Percentiles rank a stretch among this genome's conserved stretches.
Conservation (phyloP, 768 basidiomycete genomes). For the Dendrothele bispora region DNA sequence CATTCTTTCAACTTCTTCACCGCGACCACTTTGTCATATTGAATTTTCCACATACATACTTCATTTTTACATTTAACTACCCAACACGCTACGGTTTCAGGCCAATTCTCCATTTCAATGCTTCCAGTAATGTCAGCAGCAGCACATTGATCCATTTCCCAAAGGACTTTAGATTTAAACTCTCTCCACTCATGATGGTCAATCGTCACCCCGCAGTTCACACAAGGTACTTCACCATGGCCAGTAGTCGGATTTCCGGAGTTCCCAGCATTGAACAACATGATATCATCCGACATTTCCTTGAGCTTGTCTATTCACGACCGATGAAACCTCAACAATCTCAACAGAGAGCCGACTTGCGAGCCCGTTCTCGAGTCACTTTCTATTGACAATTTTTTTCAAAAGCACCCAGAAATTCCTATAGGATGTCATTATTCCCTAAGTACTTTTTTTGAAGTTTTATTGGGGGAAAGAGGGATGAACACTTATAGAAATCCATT, state of each 20-base stretch:
- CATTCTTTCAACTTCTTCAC: conserved; percentile 31
- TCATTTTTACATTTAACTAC: conserved; percentile 29
- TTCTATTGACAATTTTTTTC: conserved; percentile 27
- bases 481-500: no score
- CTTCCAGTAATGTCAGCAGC: conserved; percentile 36
- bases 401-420: no score
- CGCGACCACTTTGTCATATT: conserved; percentile 35
- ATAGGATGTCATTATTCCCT: no score
- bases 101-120: conserved; percentile 43
- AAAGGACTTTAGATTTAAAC: conserved; percentile 36
- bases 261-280: conserved; percentile 40
- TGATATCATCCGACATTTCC: conserved; percentile 31
- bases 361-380: conserved; percentile 40
- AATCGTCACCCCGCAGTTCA: conserved; percentile 30
- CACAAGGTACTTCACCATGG: conserved; percentile 27
- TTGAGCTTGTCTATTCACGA: conserved; percentile 38
- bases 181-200: conserved; percentile 40
- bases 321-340: conserved; percentile 41
- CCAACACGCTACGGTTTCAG: conserved; percentile 40
- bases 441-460: no score
- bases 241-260: no score
- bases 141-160: conserved; percentile 39
- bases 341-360: conserved; percentile 33
- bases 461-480: no score
- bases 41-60: conserved; percentile 30